Base-by-base conservation (phyloP, 257 asterid genomes). In the Gardenia jasminoides region DNA sequence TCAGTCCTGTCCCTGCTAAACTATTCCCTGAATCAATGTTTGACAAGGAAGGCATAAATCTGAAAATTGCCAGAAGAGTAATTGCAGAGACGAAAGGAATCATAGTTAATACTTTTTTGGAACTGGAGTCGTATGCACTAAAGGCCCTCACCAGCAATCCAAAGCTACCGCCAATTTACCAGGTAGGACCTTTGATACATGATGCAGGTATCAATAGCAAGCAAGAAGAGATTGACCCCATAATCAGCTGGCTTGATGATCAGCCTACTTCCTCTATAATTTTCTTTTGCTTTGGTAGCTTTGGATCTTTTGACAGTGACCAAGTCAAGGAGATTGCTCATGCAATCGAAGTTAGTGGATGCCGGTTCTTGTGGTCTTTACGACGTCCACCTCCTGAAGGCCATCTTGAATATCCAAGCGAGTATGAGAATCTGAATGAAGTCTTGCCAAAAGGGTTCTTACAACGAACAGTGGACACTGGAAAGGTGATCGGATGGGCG, bases 401-500 rank as follows among this genome's bases (percentile, higher is more conserved):
- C 17, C n/a, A 7, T 9, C 1, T 9, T 1, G 77, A 59, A 12
- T 66, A 33, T 68, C 85, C 85, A 7, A 30, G 47, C 24, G 84
- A 65, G 33, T 76, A 81, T 16, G 43, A 74, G 24, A 54, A 74
- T 15, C 47, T 61, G 4, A 75, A n/a, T 16, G 79, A 74, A 19
- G 73, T 59, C 22, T 17, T 61, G 41, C 41, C 41, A 36, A 5
- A 36, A 36, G 41, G 41, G 41, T 36, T 36, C 41, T 36, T 36
- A 36, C 26, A 80, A 47, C 48, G 82, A 17, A 83, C 80, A 0
- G n/a, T n/a, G 9, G 58, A 52, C 4, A 11, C 61, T 6, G 87
- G 87, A 20, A 80, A 58, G 56, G 82, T 84, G 17, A 67, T 78
- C 36, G 87, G 87, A 61, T 77, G 82, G 82, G 84, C 84, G 6